A percentile compares a stretch with the other conserved stretches of the same genome.
These are phyloP conservation scores for Vaccinium corymbosum DNA, from an alignment of 148 eudicot species.

Conservation along the genomic window DNA sequence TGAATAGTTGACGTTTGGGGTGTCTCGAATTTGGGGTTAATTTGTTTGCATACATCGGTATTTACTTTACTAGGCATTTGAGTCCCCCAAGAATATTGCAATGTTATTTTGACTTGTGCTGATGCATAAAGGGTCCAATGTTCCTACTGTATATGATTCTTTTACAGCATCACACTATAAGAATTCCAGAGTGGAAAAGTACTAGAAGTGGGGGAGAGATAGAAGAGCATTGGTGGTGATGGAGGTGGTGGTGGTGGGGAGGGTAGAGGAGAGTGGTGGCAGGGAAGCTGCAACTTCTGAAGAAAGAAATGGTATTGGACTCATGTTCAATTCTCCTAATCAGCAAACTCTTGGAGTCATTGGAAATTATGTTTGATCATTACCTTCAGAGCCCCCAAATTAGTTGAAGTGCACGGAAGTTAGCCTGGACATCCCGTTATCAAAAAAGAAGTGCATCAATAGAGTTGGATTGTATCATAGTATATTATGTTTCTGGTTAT, in stretches of 20 bases:
- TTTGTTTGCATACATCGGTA: neutral
- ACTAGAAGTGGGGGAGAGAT: neutral
- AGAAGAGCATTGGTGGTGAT: neutral
- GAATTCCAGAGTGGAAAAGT: neutral
- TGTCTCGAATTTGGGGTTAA: neutral
- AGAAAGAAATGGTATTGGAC: no score
- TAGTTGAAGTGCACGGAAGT: no score
- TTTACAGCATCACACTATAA: neutral
- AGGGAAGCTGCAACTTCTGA: no score
- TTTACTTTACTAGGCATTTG: neutral
- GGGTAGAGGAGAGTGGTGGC: neutral
- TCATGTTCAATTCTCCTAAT: no score
- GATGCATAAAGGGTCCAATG: neutral
- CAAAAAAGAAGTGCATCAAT: no score
- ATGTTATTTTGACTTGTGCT: neutral
- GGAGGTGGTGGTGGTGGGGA: neutral
- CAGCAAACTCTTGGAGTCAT: no score
- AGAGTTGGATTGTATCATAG: no score
- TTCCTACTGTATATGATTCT: neutral
- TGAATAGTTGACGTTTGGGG: neutral
- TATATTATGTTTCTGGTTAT: no score
- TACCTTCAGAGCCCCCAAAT: no score
- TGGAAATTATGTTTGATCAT: no score
- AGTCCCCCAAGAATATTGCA: neutral
- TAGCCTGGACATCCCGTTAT: no score